Base-by-base conservation (phyloP, 2,329 filamentous ascomycete genomes). In the Emergomyces africanus region DNA sequence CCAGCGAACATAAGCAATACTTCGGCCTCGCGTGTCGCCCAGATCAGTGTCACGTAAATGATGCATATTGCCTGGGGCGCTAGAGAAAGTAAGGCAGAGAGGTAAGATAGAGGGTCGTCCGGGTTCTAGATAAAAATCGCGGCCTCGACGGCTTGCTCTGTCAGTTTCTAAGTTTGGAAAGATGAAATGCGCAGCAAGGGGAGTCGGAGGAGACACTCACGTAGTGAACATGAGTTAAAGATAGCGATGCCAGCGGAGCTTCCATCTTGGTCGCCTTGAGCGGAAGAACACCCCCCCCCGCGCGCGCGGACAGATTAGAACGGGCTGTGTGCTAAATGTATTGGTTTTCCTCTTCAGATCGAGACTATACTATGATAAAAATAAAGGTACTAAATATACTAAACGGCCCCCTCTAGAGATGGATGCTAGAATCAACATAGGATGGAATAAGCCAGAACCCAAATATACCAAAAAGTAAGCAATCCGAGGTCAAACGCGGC, bases 151-250 rank as follows among this genome's bases (percentile, higher is more conserved):
- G 55, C 25, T 42, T 15, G 20, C 5, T 5, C 56, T 33, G 49
- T 51, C 9, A 23, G 37, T 46, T 44, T 55, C 30, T 42, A 15
- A 6, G 39, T 28, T 30, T 30, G n/a, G 12, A 50, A 5, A 48
- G 10, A 18, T 30, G 15, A 33, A 60, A 37, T 44, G 33, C 25
- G 8, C n/a, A n/a, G n/a, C 25, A 50, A n/a, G 10, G 23, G 33
- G 39, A 30, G 25, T n/a, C 1, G n/a, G n/a, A 1, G 46, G n/a
- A 44, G 35, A 33, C n/a, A 74, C 83, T 69, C 77, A 95, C 91
- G 80, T 97, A 97, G 78, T 94, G 89, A 66, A 97, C 91, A 77
- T 97, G 92, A 12, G 94, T 97, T 66, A 99, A 77, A 57, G 92
- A 96, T 62, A 99, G 82, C 28, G 92, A 97, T 57, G 91, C 90